Evolutionary conservation across 1,139 yeast species (phyloP).

Genomic region (Hyphopichia burtonii): DNA sequence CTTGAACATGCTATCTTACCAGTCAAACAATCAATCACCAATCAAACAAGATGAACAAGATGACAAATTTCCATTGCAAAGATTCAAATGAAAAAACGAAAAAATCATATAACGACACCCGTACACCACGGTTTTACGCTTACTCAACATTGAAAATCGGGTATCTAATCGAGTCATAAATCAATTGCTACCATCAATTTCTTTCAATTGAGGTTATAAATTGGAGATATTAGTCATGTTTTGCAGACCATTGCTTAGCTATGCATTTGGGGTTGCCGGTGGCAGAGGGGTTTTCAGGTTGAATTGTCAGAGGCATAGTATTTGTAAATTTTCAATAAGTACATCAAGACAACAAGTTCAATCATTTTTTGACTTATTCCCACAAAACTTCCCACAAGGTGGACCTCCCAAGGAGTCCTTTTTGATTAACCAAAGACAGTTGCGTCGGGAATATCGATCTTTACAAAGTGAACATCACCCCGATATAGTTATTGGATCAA

Average conservation of each 20-base stretch:
- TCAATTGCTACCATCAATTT: background rate
- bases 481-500: slow-evolving; percentile 50
- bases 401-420: slow-evolving; percentile 69
- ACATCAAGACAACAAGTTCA: slow-evolving; percentile 6
- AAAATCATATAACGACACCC: background rate
- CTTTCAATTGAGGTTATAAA: background rate
- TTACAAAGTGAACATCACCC: slow-evolving; percentile 83
- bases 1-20: slow-evolving; percentile 32
- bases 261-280: background rate
- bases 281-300: background rate
- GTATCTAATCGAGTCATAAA: background rate
- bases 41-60: background rate
- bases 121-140: too few species aligned
- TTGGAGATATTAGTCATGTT: background rate
- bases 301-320: background rate
- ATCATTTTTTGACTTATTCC: slow-evolving; percentile 63
- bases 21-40: too few species aligned
- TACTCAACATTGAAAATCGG: background rate
- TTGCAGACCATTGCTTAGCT: background rate
- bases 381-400: slow-evolving; percentile 66
- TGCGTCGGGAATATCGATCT: slow-evolving; percentile 71
- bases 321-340: background rate
- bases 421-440: slow-evolving; percentile 47
- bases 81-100: too few species aligned
- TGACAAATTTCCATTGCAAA: too few species aligned